Evolutionary conservation across 768 basidiomycete species (phyloP).

Genomic region (Agaricus subrufescens): DNA sequence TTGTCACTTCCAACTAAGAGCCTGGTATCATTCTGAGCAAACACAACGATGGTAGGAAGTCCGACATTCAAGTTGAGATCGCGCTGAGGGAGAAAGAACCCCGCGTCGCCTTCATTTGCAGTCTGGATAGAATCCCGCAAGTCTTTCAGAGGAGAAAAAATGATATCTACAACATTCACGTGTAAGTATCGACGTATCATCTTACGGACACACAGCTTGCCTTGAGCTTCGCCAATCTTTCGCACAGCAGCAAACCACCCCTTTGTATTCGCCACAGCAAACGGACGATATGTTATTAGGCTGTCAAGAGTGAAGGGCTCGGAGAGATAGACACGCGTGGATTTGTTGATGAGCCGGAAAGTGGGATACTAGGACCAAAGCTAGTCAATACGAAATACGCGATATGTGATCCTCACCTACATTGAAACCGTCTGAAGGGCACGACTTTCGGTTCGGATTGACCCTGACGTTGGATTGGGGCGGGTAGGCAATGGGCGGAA

Average conservation of each 20-base stretch:
- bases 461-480: conserved; percentile 30
- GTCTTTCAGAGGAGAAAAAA: conserved; percentile 55
- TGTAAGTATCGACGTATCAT: conserved; percentile 3
- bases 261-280: conserved; percentile 53
- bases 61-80: conserved; percentile 37
- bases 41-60: conserved; percentile 48
- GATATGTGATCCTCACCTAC: conserved; percentile 20
- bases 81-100: conserved; percentile 46
- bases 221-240: conserved; percentile 27
- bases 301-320: conserved; percentile 40
- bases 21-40: conserved; percentile 56
- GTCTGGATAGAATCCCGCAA: conserved; percentile 49
- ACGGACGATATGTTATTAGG: conserved; percentile 40
- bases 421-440: conserved; percentile 40
- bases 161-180: conserved; percentile 38
- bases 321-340: conserved; percentile 61
- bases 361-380: conserved; percentile 36
- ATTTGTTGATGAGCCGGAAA: conserved; percentile 53
- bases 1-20: conserved; percentile 54
- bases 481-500: conserved; percentile 34
- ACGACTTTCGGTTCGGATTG: conserved; percentile 32
- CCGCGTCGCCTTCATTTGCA: conserved; percentile 33
- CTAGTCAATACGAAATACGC: background rate
- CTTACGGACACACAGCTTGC: conserved; percentile 22
- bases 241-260: conserved; percentile 70